phyloP scores from a whole-genome alignment of 805 yeast species.

The Candida maltosa region DNA sequence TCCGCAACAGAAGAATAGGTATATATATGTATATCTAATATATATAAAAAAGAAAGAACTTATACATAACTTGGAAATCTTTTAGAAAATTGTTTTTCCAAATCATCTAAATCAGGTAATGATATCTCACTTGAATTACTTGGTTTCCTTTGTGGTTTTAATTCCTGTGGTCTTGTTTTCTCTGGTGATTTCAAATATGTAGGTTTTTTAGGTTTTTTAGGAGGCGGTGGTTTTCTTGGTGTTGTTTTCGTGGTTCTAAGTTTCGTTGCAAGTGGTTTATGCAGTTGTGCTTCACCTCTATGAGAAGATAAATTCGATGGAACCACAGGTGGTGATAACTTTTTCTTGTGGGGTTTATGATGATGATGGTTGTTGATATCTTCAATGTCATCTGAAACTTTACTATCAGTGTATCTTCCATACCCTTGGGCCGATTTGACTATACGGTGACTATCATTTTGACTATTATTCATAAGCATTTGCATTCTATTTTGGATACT shows the following conservation, averaged over 20 bases:
- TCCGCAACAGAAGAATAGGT: constrained; percentile 8
- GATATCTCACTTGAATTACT: constrained; percentile 41
- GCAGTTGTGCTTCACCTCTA: constrained; percentile 1
- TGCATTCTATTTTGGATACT: constrained; percentile 57
- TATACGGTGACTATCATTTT: constrained; percentile 41
- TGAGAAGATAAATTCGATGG: constrained; percentile 27
- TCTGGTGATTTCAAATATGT: constrained; percentile 41
- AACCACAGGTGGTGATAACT: constrained; percentile 32
- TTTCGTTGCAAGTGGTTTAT: no score
- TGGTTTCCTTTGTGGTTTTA: constrained; percentile 15
- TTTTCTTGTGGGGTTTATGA: constrained; percentile 1
- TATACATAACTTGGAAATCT: constrained; percentile 61
- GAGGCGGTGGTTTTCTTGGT: constrained; percentile 45
- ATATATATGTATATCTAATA: constrained; percentile 1
- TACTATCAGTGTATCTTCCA: constrained; percentile 63
- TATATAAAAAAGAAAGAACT: constrained; percentile 1
- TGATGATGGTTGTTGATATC: constrained; percentile 22
- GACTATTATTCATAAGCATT: constrained; percentile 42
- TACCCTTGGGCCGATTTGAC: constrained; percentile 74
- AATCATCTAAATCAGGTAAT: constrained; percentile 53
- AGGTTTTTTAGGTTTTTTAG: constrained; percentile 69
- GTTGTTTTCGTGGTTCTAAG: background rate
- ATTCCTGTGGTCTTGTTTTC: constrained; percentile 12
- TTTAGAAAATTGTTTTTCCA: constrained; percentile 54
- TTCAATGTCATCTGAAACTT: constrained; percentile 31